Conservation (phyloP, 768 basidiomycete genomes). For the Phlebiopsis gigantea region DNA sequence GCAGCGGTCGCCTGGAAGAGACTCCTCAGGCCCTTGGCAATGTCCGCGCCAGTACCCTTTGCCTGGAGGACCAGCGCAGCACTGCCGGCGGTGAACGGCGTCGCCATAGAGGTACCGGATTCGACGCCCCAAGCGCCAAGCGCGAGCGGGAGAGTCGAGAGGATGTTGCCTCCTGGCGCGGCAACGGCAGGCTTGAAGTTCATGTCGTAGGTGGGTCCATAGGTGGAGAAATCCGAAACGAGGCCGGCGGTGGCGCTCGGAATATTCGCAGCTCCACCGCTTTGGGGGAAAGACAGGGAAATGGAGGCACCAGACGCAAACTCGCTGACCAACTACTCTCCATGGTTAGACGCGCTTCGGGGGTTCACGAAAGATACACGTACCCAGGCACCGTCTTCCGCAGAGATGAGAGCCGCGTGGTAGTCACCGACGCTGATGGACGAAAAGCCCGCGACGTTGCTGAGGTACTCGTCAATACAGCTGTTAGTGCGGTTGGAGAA, state of each 20-base stretch:
- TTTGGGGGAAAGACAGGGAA: slow-evolving; percentile 42
- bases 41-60: slow-evolving; percentile 28
- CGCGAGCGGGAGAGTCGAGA: slow-evolving; percentile 39
- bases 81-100: slow-evolving; percentile 36
- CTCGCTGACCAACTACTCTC: slow-evolving; percentile 37
- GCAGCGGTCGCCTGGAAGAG: slow-evolving; percentile 41
- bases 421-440: slow-evolving; percentile 39
- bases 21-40: background rate
- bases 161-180: slow-evolving; percentile 47
- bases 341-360: background rate
- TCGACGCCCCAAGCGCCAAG: slow-evolving; percentile 34
- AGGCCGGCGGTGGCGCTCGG: slow-evolving; percentile 47
- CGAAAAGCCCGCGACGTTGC: slow-evolving; percentile 42
- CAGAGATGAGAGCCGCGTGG: slow-evolving; percentile 44
- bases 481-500: too few relatives aligned
- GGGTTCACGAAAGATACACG: slow-evolving; percentile 20
- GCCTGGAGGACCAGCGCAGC: slow-evolving; percentile 38
- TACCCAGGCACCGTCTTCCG: slow-evolving; percentile 49
- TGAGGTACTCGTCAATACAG: slow-evolving; percentile 17
- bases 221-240: slow-evolving; percentile 40
- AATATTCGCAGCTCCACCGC: slow-evolving; percentile 34
- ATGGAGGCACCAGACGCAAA: slow-evolving; percentile 38
- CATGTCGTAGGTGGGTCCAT: slow-evolving; percentile 57
- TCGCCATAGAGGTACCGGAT: slow-evolving; percentile 40
- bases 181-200: slow-evolving; percentile 49